A percentile compares a stretch with the other conserved stretches of the same genome.
Conservation (phyloP, 805 yeast species). For the Brettanomyces nanus region DNA sequence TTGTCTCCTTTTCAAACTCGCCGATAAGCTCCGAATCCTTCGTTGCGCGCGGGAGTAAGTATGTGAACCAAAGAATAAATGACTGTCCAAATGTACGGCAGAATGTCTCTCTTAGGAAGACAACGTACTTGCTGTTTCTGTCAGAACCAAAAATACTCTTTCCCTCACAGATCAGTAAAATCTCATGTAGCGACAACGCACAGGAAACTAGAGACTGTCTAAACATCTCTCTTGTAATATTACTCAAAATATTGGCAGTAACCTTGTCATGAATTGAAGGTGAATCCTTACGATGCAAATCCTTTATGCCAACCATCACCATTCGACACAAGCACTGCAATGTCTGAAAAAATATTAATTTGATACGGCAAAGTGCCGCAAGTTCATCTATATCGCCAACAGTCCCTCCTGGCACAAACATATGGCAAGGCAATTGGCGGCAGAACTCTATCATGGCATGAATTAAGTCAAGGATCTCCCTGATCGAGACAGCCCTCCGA, state of each 20-base stretch:
- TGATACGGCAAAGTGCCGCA: background rate
- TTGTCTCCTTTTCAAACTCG: background rate
- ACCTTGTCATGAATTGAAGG: background rate
- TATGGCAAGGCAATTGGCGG: background rate
- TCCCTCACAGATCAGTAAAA: conserved; percentile 1
- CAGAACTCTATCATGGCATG: background rate
- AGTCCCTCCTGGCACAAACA: background rate
- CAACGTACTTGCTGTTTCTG: background rate
- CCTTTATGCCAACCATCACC: background rate
- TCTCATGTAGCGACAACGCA: conserved; percentile 8
- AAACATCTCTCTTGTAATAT: background rate
- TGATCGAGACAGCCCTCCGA: background rate
- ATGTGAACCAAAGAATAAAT: background rate
- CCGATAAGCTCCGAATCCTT: background rate
- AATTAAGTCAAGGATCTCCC: background rate
- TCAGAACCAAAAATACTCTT: background rate
- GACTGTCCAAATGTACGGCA: background rate
- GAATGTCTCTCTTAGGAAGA: conserved; percentile 1
- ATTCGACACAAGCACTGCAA: background rate
- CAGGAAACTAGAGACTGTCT: background rate
- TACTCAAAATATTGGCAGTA: background rate
- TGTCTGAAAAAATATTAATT: background rate
- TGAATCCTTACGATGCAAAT: background rate
- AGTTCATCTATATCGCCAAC: background rate
- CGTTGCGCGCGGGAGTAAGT: background rate